phyloP scores from a whole-genome alignment of 2,329 filamentous ascomycete species.

The Graphium sp. region DNA sequence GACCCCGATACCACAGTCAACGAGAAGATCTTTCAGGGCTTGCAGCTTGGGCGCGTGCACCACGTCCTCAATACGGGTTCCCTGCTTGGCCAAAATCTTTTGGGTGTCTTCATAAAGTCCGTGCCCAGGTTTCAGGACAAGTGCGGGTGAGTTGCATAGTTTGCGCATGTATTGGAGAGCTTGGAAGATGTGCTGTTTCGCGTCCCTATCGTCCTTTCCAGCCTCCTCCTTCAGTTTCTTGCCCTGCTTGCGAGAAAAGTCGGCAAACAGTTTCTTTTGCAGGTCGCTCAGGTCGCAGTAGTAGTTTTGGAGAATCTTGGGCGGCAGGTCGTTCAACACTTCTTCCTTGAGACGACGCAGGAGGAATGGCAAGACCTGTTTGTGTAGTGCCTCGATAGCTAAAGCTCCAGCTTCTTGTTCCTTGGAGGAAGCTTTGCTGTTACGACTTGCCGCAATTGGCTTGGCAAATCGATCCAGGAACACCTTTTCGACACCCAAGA shows the following conservation, averaged over 20 bases:
- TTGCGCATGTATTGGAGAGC: slow-evolving; percentile 99
- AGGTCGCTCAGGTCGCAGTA: slow-evolving; percentile 95
- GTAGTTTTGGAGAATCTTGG: slow-evolving; percentile 98
- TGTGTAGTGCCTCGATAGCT: slow-evolving; percentile 95
- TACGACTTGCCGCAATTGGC: slow-evolving; percentile 84
- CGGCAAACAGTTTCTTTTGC: slow-evolving; percentile 88
- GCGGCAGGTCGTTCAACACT: slow-evolving; percentile 85
- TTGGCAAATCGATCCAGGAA: slow-evolving; percentile 91
- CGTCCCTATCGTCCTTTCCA: slow-evolving; percentile 70
- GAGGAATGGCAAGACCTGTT: slow-evolving; percentile 92
- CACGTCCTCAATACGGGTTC: slow-evolving; percentile 70
- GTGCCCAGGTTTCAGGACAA: slow-evolving; percentile 91
- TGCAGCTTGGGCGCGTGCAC: slow-evolving; percentile 83
- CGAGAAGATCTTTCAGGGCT: slow-evolving; percentile 77
- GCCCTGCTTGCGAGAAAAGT: slow-evolving; percentile 87
- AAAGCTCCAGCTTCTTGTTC: slow-evolving; percentile 94
- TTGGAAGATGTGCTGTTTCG: slow-evolving; percentile 98
- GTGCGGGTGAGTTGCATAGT: slow-evolving; percentile 89
- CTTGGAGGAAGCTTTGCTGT: slow-evolving; percentile 93
- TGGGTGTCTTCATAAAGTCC: slow-evolving; percentile 82
- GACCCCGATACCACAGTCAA: slow-evolving; percentile 94
- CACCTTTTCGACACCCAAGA: slow-evolving; percentile 87
- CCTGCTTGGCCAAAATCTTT: slow-evolving; percentile 58
- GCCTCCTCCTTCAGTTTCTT: slow-evolving; percentile 77
- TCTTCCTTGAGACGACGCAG: slow-evolving; percentile 94